Evolutionary conservation across 1,284 basidiomycete species (phyloP).

Genomic region (Boletus smithii): DNA sequence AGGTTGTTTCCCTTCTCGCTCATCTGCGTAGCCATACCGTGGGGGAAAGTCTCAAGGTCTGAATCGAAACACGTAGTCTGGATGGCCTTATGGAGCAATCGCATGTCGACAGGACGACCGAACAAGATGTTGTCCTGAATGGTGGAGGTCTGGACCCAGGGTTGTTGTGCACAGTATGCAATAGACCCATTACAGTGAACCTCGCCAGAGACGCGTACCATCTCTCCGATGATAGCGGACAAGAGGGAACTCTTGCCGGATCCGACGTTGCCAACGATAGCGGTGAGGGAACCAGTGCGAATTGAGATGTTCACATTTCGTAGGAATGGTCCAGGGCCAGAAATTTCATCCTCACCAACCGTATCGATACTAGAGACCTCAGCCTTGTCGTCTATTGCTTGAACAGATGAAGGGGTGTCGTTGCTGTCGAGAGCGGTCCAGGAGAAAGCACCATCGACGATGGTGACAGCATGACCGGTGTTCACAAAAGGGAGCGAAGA

Average conservation of each 20-base stretch:
- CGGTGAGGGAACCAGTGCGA: conserved; percentile 46
- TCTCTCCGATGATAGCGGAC: conserved; percentile 50
- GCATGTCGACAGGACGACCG: conserved; percentile 46
- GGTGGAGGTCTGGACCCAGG: conserved; percentile 49
- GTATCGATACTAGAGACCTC: conserved; percentile 13
- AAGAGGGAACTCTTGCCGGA: conserved; percentile 42
- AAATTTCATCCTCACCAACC: conserved; percentile 10
- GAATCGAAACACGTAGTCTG: conserved; percentile 29
- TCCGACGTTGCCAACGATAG: conserved; percentile 46
- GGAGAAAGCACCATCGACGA: conserved; percentile 24
- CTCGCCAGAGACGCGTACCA: conserved; percentile 45
- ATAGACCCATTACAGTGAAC: conserved; percentile 51
- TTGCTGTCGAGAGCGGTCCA: conserved; percentile 18
- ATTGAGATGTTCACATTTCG: conserved; percentile 43
- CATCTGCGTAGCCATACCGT: conserved; percentile 60
- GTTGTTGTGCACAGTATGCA: conserved; percentile 57
- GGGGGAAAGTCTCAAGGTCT: conserved; percentile 56
- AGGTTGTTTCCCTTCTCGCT: conserved; percentile 54
- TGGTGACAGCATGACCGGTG: conserved; percentile 21
- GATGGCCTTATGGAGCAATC: conserved; percentile 27
- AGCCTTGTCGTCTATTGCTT: conserved; percentile 2
- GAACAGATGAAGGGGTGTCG: neutral
- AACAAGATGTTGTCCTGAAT: conserved; percentile 54
- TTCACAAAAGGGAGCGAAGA: conserved; percentile 4
- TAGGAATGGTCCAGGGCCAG: conserved; percentile 28